Percentiles rank a stretch among this genome's conserved stretches.
These are phyloP conservation scores for Meripilus lineatus DNA, from an alignment of 1,284 basidiomycete genomes.

Conservation along the genomic window DNA sequence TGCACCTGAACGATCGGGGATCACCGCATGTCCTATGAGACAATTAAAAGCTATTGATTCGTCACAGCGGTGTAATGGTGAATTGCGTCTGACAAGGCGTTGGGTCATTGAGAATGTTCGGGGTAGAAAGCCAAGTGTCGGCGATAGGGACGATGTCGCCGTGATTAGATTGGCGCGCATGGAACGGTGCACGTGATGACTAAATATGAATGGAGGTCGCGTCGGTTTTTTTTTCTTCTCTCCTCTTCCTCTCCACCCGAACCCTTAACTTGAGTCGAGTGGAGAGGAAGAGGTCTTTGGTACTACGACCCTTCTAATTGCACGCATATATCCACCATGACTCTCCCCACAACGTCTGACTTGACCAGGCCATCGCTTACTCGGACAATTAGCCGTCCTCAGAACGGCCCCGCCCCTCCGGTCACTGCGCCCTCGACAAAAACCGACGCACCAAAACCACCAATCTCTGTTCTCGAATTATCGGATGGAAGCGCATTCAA, in stretches of 20 bases:
- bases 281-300: slow-evolving; percentile 50
- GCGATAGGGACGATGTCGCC: too few relatives aligned
- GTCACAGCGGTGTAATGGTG: too few relatives aligned
- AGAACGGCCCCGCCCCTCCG: slow-evolving; percentile 46
- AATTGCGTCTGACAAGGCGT: too few relatives aligned
- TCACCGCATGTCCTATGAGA: too few relatives aligned
- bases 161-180: too few relatives aligned
- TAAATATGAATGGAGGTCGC: neutral
- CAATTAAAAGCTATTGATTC: too few relatives aligned
- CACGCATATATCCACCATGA: slow-evolving; percentile 24
- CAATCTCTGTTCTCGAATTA: slow-evolving; percentile 81
- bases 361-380: slow-evolving; percentile 41
- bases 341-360: slow-evolving; percentile 26
- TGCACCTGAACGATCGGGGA: too few relatives aligned
- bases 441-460: slow-evolving; percentile 20
- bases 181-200: slow-evolving; percentile 1
- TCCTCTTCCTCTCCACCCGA: slow-evolving; percentile 43
- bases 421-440: slow-evolving; percentile 41
- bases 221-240: slow-evolving; percentile 26
- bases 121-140: too few relatives aligned
- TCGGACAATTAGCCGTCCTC: slow-evolving; percentile 39
- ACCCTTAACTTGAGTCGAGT: slow-evolving; percentile 30
- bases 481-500: slow-evolving; percentile 86
- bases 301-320: slow-evolving; percentile 22
- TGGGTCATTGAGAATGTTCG: too few relatives aligned